Percentiles rank a stretch among this genome's conserved stretches.
Evolutionary conservation across 768 basidiomycete genomes (phyloP).

Genomic region (Pleurotus tuoliensis): DNA sequence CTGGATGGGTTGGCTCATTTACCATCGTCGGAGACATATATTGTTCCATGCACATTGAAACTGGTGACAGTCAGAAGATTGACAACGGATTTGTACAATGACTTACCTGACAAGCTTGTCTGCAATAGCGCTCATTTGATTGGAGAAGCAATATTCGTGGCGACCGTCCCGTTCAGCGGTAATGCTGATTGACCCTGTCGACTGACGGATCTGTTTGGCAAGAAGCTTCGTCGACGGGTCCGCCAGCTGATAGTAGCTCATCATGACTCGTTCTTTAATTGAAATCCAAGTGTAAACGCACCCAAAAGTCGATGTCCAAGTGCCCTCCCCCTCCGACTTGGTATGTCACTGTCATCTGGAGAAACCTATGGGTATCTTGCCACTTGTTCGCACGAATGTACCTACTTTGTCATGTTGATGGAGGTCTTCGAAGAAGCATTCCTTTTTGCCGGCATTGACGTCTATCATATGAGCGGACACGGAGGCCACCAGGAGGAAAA

Average conservation of each 20-base stretch:
- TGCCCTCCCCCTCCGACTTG: slow-evolving; percentile 98
- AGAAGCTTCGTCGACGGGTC: slow-evolving; percentile 70
- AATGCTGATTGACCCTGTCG: slow-evolving; percentile 84
- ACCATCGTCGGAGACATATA: slow-evolving; percentile 92
- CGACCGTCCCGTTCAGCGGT: slow-evolving; percentile 86
- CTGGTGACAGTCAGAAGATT: slow-evolving; percentile 32
- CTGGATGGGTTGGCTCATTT: slow-evolving; percentile 15
- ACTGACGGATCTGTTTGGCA: slow-evolving; percentile 79
- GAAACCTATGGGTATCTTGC: not conserved
- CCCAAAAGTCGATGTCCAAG: slow-evolving; percentile 97
- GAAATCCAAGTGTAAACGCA: slow-evolving; percentile 26
- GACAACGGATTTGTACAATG: not conserved
- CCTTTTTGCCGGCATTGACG: slow-evolving; percentile 75
- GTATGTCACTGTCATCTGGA: slow-evolving; percentile 97
- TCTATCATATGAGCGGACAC: slow-evolving; percentile 67
- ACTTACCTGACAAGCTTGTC: slow-evolving; percentile 91
- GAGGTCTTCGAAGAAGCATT: slow-evolving; percentile 96
- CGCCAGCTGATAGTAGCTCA: slow-evolving; percentile 50
- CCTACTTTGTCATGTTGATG: slow-evolving; percentile 84
- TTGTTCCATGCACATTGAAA: slow-evolving; percentile 97
- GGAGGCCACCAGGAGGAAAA: slow-evolving; percentile 38
- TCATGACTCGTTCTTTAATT: not conserved
- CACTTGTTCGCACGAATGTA: not conserved
- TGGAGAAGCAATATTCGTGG: slow-evolving; percentile 96
- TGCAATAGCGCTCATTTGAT: slow-evolving; percentile 95